Percentiles rank a stretch among this genome's conserved stretches.
Conservation (phyloP, 2,329 filamentous ascomycete species). For the Clonostachys rhizophaga region DNA sequence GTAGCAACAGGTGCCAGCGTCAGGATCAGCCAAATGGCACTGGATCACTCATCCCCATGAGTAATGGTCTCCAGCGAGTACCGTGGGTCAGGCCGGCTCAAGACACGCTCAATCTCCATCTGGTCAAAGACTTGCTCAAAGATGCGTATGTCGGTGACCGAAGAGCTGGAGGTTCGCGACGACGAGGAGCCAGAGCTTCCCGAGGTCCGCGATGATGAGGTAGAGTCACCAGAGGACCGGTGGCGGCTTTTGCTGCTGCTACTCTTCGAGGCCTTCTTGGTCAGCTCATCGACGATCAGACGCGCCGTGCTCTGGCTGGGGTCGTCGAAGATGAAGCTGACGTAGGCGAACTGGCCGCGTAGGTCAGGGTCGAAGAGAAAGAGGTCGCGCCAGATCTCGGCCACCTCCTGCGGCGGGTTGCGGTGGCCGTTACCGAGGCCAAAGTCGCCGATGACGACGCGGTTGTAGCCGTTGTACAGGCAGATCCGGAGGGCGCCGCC, state of each 20-base stretch:
- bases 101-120: conserved; percentile 42
- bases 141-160: conserved; percentile 42
- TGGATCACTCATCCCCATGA: no score
- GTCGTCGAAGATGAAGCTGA: conserved; percentile 63
- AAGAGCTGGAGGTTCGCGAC: conserved; percentile 17
- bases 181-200: conserved; percentile 17
- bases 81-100: conserved; percentile 47
- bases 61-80: conserved; percentile 48
- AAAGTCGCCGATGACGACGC: conserved; percentile 60
- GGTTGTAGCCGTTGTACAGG: conserved; percentile 50
- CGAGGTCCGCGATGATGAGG: conserved; percentile 17
- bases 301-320: conserved; percentile 45
- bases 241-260: conserved; percentile 15
- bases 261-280: conserved; percentile 39
- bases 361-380: conserved; percentile 60
- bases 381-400: conserved; percentile 61
- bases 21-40: no score
- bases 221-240: conserved; percentile 3
- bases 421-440: conserved; percentile 59
- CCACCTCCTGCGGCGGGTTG: conserved; percentile 61
- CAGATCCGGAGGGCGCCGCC: conserved; percentile 67
- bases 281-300: conserved; percentile 49
- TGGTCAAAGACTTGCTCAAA: conserved; percentile 48
- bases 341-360: conserved; percentile 54
- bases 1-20: no score